These are phyloP conservation scores for Citrus trifoliata DNA, from an alignment of 345 rosid species.

Conservation along the genomic window DNA sequence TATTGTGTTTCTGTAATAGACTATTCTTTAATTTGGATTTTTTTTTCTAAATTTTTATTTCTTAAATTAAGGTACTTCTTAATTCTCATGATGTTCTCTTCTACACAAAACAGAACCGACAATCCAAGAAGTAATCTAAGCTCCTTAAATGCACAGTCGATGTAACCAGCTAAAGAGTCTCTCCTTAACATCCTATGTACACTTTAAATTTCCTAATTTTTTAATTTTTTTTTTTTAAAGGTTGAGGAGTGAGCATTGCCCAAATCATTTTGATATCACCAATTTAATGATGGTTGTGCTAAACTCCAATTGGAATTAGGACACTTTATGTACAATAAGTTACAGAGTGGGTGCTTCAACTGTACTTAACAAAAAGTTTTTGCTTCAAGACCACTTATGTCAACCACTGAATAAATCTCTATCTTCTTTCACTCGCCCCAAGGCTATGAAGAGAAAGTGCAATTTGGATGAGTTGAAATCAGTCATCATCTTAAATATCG, in stretches of 20 bases:
- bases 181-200: background rate
- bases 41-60: too few species aligned
- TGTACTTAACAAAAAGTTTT: background rate
- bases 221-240: too few species aligned
- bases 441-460: background rate
- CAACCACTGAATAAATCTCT: background rate
- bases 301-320: background rate
- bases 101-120: background rate
- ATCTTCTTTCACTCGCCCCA: background rate
- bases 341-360: background rate
- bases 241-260: too few species aligned
- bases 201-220: background rate
- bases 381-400: background rate
- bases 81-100: background rate
- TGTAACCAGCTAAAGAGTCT: background rate
- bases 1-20: too few species aligned
- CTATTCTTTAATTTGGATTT: too few species aligned
- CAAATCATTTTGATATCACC: too few species aligned
- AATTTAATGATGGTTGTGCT: background rate
- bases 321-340: background rate
- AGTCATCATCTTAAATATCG: background rate
- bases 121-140: too few species aligned
- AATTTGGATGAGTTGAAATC: background rate
- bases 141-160: too few species aligned
- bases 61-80: background rate